Percentiles rank a stretch among this genome's conserved stretches.
These are phyloP conservation scores for Suillus lakei DNA, from an alignment of 768 basidiomycete species.

Conservation along the genomic window DNA sequence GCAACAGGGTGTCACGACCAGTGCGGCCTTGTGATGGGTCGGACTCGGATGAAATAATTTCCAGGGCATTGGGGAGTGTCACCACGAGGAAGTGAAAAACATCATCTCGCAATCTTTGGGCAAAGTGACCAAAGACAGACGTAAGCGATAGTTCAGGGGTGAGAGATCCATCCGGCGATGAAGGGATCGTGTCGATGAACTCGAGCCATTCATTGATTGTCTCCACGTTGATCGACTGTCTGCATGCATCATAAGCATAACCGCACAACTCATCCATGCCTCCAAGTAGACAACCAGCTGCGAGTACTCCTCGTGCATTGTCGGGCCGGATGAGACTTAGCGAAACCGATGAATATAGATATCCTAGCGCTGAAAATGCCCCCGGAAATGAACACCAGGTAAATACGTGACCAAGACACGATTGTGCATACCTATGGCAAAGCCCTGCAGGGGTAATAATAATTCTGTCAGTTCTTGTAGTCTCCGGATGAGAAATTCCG, in stretches of 20 bases:
- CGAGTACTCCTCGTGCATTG: conserved; percentile 86
- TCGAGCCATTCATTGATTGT: conserved; percentile 79
- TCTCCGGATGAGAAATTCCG: conserved; percentile 18
- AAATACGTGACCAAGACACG: conserved; percentile 16
- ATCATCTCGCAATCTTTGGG: conserved; percentile 75
- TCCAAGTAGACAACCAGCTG: conserved; percentile 82
- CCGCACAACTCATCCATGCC: conserved; percentile 87
- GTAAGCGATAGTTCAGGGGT: conserved; percentile 50
- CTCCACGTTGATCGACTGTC: conserved; percentile 74
- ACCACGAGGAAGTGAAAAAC: conserved; percentile 80
- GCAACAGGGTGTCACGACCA: conserved; percentile 72
- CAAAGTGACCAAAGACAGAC: conserved; percentile 78
- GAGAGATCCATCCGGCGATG: conserved; percentile 50
- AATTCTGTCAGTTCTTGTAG: conserved; percentile 20
- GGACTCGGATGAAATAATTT: conserved; percentile 48
- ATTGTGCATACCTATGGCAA: conserved; percentile 64
- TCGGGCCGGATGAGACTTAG: conserved; percentile 69
- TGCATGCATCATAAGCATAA: conserved; percentile 79
- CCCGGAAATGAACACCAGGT: conserved; percentile 24
- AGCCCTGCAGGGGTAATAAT: conserved; percentile 52
- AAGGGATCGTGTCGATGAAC: conserved; percentile 67
- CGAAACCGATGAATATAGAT: conserved; percentile 78
- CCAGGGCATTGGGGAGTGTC: conserved; percentile 70
- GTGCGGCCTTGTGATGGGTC: conserved; percentile 39
- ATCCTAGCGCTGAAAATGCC: conserved; percentile 65